Evolutionary conservation across 2,329 filamentous ascomycete genomes (phyloP).

Genomic region (Fusarium virguliforme): DNA sequence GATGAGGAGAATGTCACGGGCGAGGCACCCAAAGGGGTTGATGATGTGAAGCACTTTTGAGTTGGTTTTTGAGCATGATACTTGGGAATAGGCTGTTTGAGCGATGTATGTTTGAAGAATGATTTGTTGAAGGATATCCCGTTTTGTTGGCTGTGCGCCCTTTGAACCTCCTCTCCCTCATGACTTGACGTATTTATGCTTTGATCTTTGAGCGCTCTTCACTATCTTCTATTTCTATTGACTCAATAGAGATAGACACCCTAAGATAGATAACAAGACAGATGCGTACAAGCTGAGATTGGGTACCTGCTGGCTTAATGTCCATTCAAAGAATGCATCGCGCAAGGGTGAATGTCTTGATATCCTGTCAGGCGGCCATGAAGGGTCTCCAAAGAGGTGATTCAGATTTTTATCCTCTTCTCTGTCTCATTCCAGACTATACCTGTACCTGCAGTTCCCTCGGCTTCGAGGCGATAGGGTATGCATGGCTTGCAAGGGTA

Average conservation of each 20-base stretch:
- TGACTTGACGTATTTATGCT: background rate
- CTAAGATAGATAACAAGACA: background rate
- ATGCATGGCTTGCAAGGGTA: background rate
- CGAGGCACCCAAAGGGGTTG: conserved; percentile 23
- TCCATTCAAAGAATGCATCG: background rate
- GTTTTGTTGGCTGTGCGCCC: conserved; percentile 3
- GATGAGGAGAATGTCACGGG: conserved; percentile 57
- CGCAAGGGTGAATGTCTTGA: background rate
- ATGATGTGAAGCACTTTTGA: conserved; percentile 37
- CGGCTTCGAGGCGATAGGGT: background rate
- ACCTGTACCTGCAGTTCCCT: too few relatives aligned
- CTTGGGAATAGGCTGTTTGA: background rate
- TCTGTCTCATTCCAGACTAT: too few relatives aligned
- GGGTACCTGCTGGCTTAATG: background rate
- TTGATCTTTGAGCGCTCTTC: background rate
- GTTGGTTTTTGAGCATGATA: conserved; percentile 1
- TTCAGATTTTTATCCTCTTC: too few relatives aligned
- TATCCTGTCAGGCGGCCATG: background rate
- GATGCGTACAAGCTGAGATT: background rate
- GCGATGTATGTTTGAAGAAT: background rate
- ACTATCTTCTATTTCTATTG: background rate
- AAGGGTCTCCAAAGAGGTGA: too few relatives aligned
- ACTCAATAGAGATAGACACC: background rate
- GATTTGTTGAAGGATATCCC: conserved; percentile 13
- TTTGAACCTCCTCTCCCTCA: background rate